A percentile compares a stretch with the other conserved stretches of the same genome.
Conservation (phyloP, 2,329 filamentous ascomycete species). For the Penicillium rolfsii region DNA sequence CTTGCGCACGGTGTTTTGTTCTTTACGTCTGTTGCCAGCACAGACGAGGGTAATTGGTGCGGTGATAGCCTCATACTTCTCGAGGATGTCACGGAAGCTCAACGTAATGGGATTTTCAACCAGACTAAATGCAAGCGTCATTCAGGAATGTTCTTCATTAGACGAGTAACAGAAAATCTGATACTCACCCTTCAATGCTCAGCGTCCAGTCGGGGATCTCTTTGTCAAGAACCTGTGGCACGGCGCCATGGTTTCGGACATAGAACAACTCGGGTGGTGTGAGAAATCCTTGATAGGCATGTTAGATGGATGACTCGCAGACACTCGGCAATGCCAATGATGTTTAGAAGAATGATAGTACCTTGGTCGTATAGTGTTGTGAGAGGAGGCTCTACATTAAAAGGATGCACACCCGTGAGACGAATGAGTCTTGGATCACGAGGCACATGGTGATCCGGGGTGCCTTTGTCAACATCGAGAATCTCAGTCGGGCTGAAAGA, state of each 20-base stretch:
- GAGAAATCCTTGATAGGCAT: conserved; percentile 66
- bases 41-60: conserved; percentile 88
- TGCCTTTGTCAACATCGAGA: conserved; percentile 75
- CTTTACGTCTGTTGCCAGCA: conserved; percentile 87
- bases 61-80: conserved; percentile 77
- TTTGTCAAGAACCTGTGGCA: conserved; percentile 73
- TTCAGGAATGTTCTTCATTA: neutral
- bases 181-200: conserved; percentile 69
- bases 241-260: conserved; percentile 85
- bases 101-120: conserved; percentile 76
- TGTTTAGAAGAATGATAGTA: conserved; percentile 16
- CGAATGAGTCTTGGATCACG: conserved; percentile 81
- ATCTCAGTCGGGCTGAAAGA: conserved; percentile 62
- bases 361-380: conserved; percentile 71
- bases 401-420: conserved; percentile 85
- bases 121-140: conserved; percentile 51
- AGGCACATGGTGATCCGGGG: conserved; percentile 79
- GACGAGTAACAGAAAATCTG: neutral
- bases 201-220: conserved; percentile 81
- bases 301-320: neutral
- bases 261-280: conserved; percentile 89
- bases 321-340: neutral
- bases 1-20: conserved; percentile 88
- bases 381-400: conserved; percentile 85
- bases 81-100: conserved; percentile 71